A percentile compares a stretch with the other conserved stretches of the same genome.
Evolutionary conservation across 106 monocot species (phyloP).

Genomic region (Allium sativum): DNA sequence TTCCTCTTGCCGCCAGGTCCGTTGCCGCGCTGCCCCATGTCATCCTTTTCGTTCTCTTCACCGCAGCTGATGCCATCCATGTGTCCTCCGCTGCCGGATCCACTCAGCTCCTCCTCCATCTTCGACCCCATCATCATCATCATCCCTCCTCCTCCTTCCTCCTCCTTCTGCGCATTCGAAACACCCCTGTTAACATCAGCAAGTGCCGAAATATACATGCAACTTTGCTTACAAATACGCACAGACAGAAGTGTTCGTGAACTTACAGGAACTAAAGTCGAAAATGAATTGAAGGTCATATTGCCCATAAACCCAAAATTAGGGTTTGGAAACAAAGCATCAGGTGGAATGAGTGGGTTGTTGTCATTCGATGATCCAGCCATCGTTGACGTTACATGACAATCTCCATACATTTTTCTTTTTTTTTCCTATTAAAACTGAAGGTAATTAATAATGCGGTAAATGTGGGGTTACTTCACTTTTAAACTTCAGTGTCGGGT

Average conservation of each 20-base stretch:
- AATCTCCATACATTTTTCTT: conserved; percentile 5
- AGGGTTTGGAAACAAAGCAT: conserved; percentile 36
- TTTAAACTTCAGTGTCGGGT: too few relatives aligned
- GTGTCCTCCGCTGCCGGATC: conserved; percentile 72
- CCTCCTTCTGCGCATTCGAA: conserved; percentile 34
- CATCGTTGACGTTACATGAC: conserved; percentile 37
- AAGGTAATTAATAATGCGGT: too few relatives aligned
- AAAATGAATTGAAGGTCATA: conserved; percentile 48
- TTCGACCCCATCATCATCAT: conserved; percentile 9
- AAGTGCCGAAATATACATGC: background rate
- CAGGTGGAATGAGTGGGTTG: conserved; percentile 48
- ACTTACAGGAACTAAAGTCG: conserved; percentile 52
- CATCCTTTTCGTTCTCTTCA: conserved; percentile 52
- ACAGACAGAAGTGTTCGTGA: background rate
- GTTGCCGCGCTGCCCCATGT: conserved; percentile 1
- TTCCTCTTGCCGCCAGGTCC: conserved; percentile 56
- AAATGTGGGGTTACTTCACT: too few relatives aligned
- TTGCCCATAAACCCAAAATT: conserved; percentile 35
- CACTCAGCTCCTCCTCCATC: conserved; percentile 26
- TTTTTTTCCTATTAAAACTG: background rate
- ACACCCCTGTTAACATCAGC: background rate
- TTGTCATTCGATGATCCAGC: conserved; percentile 16
- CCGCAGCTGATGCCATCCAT: conserved; percentile 64
- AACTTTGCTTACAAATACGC: background rate
- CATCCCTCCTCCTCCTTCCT: conserved; percentile 26